Base-by-base conservation (phyloP, 1,139 yeast genomes). In the Kurtzmaniella natalensis region DNA sequence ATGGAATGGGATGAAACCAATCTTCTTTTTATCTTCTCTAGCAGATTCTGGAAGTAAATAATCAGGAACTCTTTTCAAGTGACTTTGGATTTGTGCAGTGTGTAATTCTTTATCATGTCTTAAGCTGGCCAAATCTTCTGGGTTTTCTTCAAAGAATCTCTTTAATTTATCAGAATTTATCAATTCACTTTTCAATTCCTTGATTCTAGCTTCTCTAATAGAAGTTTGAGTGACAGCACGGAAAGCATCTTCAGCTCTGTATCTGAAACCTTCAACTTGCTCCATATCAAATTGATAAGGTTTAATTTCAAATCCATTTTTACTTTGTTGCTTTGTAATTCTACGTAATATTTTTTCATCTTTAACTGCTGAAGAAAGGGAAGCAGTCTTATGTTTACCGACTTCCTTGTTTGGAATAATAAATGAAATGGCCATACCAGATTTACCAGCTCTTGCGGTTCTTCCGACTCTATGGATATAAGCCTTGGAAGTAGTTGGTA, bases 211-310 rank as follows among this genome's bases (percentile, higher is more conserved):
- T 53, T 92, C 97, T 59, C 97, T 79, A 18, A 94, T 76, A 1
- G 96, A 85, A 6, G 85, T 81, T 40, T 78, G 80, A 0, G 98
- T 92, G 19, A 94, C 95, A 0, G 97, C 86, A 61, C 97, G 77
- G 62, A 92, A 92, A 1, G 96, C 96, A 63, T 92, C 98, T 51
- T 92, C 97, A 64, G 89, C 80, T 71, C 99, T 81, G 59, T 94
- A 94, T 49, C 98, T 76, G 72, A 94, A 94, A 11, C 94, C 94
- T 55, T 94, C 96, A 33, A 92, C 88, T 58, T 92, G 98, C 40
- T 77, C 77, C 78, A 82, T 80, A 57, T 94, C 95, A 56, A 94
- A 92, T 42, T 85, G 83, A 52, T 92, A 94, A 5, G 97, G 96
- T 44, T 73, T 71, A 32, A 79, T 53, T 46, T 82, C 88, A 43